Base-by-base conservation (phyloP, 2,329 filamentous ascomycete species). In the Pseudofabraea citricarpa region DNA sequence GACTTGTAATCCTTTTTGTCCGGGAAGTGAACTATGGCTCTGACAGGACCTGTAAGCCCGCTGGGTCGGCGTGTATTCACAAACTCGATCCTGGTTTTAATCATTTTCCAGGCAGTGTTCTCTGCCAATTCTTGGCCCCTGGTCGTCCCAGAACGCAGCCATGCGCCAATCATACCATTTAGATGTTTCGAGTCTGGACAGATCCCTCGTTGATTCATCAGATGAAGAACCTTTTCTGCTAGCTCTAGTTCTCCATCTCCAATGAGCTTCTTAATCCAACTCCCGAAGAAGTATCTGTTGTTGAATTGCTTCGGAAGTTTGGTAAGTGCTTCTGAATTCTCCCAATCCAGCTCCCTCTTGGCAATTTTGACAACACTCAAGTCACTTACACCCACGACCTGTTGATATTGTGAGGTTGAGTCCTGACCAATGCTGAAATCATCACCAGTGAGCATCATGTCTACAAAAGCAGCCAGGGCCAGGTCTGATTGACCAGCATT, bases 191-290 rank as follows among this genome's bases (percentile, higher is more conserved):
- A 71, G 31, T 86, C 80, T 2, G 87, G 81, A 45, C 72, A 71
- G 24, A 90, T 75, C 2, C 81, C 80, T 54, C 77, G 79, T 41
- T 76, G 71, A 53, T 82, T 79, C 85, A 94, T 91, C 50, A 90
- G 73, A 12, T 85, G 75, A 21, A 93, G 70, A 7, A 94, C 87
- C 47, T 79, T 77, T 41, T 78, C 73, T 3, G 88, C 87, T 2
- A 83, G 85, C 44, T 85, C 77, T 12, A 87, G 66, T 51, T 89
- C 77, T 2, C 81, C 81, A 45, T 82, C 77, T 13, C 83, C 83
- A 44, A 94, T 85, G 7, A 94, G 76, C 39, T 85, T 81, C 64
- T 91, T 91, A 57, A 95, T 75, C 90, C 90, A 95, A 56, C 88
- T 90, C 24, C 84, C 86, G 52, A 90, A 85, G 64, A 95, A 87